These are phyloP conservation scores for Helotiales sp. DNA, from an alignment of 2,329 filamentous ascomycete species.

Conservation along the genomic window DNA sequence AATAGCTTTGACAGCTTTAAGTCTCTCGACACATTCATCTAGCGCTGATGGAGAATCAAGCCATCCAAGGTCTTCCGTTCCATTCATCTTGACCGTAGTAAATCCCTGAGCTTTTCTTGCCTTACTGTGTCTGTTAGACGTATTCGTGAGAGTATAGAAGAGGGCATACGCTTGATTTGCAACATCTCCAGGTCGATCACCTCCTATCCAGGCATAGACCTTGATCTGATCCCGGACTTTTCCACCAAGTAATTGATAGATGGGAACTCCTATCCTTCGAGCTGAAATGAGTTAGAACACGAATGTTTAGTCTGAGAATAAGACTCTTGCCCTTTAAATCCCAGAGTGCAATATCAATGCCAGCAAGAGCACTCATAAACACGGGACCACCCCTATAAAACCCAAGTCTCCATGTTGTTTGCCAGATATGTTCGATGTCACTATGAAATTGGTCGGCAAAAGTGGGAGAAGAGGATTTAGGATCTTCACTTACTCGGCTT, in stretches of 20 bases:
- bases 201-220: conserved; percentile 79
- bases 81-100: conserved; percentile 75
- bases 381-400: conserved; percentile 80
- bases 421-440: conserved; percentile 81
- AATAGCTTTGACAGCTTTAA: conserved; percentile 67
- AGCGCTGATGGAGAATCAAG: conserved; percentile 69
- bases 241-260: conserved; percentile 73
- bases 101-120: conserved; percentile 62
- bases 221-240: conserved; percentile 69
- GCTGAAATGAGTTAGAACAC: conserved; percentile 40
- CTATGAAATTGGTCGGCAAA: conserved; percentile 39
- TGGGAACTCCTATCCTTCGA: conserved; percentile 61
- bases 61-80: conserved; percentile 74
- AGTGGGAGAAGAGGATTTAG: background rate
- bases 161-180: conserved; percentile 56
- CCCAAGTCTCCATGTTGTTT: conserved; percentile 66
- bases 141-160: background rate
- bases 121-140: conserved; percentile 42
- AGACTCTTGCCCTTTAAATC: conserved; percentile 62
- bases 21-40: conserved; percentile 62
- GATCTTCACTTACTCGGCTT: conserved; percentile 61
- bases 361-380: conserved; percentile 76
- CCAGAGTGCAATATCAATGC: conserved; percentile 79
- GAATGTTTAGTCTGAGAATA: conserved; percentile 58
- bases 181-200: conserved; percentile 68